Evolutionary conservation across 2,329 filamentous ascomycete species (phyloP).

Genomic region (Balansia obtecta): DNA sequence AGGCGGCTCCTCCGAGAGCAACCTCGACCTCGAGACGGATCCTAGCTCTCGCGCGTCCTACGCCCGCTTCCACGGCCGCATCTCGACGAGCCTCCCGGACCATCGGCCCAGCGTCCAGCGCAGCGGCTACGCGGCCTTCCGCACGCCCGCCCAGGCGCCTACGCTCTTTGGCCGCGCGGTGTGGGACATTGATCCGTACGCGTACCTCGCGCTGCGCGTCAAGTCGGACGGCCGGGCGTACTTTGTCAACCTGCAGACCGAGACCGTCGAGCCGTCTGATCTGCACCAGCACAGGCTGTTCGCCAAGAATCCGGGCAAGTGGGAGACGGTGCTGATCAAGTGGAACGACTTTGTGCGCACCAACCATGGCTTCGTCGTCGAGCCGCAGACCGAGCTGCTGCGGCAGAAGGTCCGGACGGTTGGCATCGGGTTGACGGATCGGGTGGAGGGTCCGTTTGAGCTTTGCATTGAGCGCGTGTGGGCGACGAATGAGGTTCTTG

Average conservation of each 20-base stretch:
- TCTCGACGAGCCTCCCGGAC: conserved; percentile 72
- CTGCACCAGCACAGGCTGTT: conserved; percentile 89
- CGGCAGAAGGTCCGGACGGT: conserved; percentile 75
- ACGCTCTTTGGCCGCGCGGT: conserved; percentile 77
- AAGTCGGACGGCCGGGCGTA: conserved; percentile 88
- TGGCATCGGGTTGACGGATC: conserved; percentile 80
- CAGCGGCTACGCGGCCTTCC: conserved; percentile 81
- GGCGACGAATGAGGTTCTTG: conserved; percentile 58
- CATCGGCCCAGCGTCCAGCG: conserved; percentile 63
- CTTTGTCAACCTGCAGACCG: conserved; percentile 90
- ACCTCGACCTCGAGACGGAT: conserved; percentile 44
- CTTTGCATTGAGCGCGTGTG: conserved; percentile 76
- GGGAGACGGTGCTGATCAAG: conserved; percentile 89
- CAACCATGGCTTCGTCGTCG: conserved; percentile 81
- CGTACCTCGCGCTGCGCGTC: conserved; percentile 75
- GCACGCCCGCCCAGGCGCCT: conserved; percentile 62
- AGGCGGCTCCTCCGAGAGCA: conserved; percentile 68
- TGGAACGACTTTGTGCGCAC: conserved; percentile 92
- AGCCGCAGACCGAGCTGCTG: conserved; percentile 84
- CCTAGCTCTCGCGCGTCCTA: conserved; percentile 30
- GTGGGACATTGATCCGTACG: conserved; percentile 85
- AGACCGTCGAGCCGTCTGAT: conserved; percentile 87
- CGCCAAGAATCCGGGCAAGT: conserved; percentile 64
- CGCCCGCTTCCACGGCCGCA: conserved; percentile 73
- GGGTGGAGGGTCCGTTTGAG: conserved; percentile 79